phyloP scores from a whole-genome alignment of 257 asterid species.

The Solanum paucissectum region DNA sequence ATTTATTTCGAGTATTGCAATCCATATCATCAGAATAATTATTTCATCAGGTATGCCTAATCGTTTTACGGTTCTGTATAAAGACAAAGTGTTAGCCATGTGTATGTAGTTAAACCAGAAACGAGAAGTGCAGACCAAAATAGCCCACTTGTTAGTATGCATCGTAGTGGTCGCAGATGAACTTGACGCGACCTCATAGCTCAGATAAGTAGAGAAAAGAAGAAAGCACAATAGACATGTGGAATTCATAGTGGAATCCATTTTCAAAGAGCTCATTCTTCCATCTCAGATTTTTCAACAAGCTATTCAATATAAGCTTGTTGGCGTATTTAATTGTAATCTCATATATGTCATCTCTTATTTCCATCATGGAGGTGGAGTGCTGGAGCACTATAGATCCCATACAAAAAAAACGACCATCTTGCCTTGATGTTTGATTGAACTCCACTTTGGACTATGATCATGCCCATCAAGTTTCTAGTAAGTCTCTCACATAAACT shows the following conservation, averaged over 20 bases:
- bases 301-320: neutral
- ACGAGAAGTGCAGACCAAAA: conserved; percentile 93
- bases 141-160: conserved; percentile 98
- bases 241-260: neutral
- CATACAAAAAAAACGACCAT: too few species aligned
- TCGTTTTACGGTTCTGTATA: conserved; percentile 95
- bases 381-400: too few species aligned
- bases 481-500: too few species aligned
- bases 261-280: neutral
- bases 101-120: conserved; percentile 98
- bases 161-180: conserved; percentile 40
- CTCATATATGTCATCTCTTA: too few species aligned
- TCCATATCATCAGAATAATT: conserved; percentile 96
- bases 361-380: too few species aligned
- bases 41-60: conserved; percentile 98
- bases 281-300: neutral
- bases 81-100: conserved; percentile 92
- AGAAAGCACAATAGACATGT: neutral
- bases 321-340: too few species aligned
- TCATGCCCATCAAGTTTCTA: too few species aligned
- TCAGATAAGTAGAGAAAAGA: neutral
- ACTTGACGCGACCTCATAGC: conserved; percentile 2
- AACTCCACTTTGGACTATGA: too few species aligned
- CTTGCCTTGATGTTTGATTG: too few species aligned
- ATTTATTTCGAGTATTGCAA: conserved; percentile 92